phyloP scores from a whole-genome alignment of 768 basidiomycete species.

The Rhizopogon salebrosus region DNA sequence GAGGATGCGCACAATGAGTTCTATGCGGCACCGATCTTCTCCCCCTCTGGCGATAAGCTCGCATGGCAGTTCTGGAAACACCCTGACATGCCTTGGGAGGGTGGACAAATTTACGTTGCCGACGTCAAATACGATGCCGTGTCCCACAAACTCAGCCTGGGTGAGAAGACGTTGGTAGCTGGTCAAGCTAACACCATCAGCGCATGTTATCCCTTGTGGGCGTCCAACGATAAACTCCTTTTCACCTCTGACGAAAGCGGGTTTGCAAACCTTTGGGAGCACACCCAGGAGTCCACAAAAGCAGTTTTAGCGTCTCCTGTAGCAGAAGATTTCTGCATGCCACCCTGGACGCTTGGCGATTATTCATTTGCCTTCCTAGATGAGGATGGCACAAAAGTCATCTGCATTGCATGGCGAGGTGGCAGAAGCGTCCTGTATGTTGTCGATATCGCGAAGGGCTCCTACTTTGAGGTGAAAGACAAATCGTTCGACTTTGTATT shows the following conservation, averaged over 20 bases:
- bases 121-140: constrained; percentile 25
- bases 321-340: constrained; percentile 19
- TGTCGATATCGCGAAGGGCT: constrained; percentile 14
- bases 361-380: constrained; percentile 21
- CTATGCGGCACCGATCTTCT: constrained; percentile 54
- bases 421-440: constrained; percentile 30
- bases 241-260: constrained; percentile 55
- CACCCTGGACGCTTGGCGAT: constrained; percentile 12
- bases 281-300: constrained; percentile 13
- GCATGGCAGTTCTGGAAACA: constrained; percentile 63
- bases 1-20: constrained; percentile 44
- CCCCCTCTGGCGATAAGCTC: constrained; percentile 47
- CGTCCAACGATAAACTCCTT: constrained; percentile 45
- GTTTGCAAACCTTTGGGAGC: constrained; percentile 45
- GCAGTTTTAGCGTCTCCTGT: constrained; percentile 27
- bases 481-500: background rate
- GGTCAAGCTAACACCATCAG: constrained; percentile 44
- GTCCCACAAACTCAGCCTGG: constrained; percentile 27
- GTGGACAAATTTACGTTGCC: constrained; percentile 46
- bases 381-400: constrained; percentile 13
- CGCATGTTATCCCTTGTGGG: constrained; percentile 29
- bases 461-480: constrained; percentile 1
- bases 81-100: constrained; percentile 68
- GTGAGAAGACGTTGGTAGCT: constrained; percentile 38
- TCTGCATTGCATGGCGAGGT: constrained; percentile 25